phyloP scores from a whole-genome alignment of 306 rosid genomes.

The Trifolium subterraneum region DNA sequence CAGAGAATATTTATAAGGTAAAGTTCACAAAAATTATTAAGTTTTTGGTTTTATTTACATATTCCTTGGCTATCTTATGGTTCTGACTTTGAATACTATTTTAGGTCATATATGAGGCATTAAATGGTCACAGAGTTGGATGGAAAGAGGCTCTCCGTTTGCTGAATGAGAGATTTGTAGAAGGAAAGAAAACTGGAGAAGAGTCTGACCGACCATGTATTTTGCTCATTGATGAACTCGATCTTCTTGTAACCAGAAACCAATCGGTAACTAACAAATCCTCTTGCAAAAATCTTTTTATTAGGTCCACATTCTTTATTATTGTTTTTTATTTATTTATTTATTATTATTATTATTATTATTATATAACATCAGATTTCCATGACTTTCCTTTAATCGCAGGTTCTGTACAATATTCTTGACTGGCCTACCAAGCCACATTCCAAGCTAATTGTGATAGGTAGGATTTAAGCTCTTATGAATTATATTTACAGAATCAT shows the following conservation, averaged over 20 bases:
- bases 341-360: too few relatives aligned
- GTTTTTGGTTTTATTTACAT: constrained; percentile 35
- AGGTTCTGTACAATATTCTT: constrained; percentile 94
- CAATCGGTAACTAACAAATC: constrained; percentile 72
- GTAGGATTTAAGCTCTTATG: constrained; percentile 42
- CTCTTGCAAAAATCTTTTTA: constrained; percentile 37
- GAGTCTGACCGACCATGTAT: constrained; percentile 86
- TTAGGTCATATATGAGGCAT: constrained; percentile 90
- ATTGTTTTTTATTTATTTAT: too few relatives aligned
- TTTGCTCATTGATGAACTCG: constrained; percentile 95
- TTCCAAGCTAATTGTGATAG: constrained; percentile 87
- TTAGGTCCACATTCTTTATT: constrained; percentile 15
- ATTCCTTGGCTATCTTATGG: constrained; percentile 26
- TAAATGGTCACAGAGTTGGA: constrained; percentile 84
- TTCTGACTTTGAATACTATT: constrained; percentile 35
- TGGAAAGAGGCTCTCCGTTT: constrained; percentile 93
- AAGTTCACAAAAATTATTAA: constrained; percentile 13
- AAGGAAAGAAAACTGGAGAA: constrained; percentile 65
- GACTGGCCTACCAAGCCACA: constrained; percentile 98
- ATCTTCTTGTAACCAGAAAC: constrained; percentile 96
- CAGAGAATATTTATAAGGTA: constrained; percentile 90
- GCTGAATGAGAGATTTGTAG: constrained; percentile 78
- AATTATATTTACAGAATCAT: constrained; percentile 8
- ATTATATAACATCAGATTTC: constrained; percentile 16
- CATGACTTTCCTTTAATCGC: constrained; percentile 27